phyloP scores from a whole-genome alignment of 2,329 filamentous ascomycete species.

The Atkinsonella texensis region DNA sequence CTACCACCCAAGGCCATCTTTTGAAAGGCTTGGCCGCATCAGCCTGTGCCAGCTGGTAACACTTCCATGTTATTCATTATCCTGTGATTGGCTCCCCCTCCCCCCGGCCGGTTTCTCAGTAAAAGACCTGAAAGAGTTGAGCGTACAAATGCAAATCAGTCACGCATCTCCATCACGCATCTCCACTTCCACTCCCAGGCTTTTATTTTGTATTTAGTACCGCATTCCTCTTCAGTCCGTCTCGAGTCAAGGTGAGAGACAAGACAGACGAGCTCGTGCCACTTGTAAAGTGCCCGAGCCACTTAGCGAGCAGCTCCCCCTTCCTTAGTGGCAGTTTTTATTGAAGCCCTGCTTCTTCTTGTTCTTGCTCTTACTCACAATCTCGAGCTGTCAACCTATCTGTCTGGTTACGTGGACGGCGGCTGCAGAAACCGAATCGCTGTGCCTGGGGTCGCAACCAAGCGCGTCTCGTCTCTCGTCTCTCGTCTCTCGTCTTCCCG shows the following conservation, averaged over 20 bases:
- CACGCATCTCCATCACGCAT: background rate
- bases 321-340: background rate
- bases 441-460: background rate
- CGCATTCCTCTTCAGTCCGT: background rate
- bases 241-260: background rate
- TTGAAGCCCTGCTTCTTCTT: background rate
- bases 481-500: too few relatives aligned
- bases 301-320: background rate
- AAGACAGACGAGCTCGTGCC: background rate
- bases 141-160: too few relatives aligned
- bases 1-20: background rate
- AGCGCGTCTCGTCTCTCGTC: background rate
- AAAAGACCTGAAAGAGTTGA: too few relatives aligned
- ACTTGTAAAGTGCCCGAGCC: slow-evolving; percentile 3
- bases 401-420: background rate
- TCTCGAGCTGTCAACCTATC: background rate
- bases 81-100: background rate
- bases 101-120: too few relatives aligned
- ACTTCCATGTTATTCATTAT: too few relatives aligned
- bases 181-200: background rate
- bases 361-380: background rate
- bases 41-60: background rate
- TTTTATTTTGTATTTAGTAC: background rate
- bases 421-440: background rate
- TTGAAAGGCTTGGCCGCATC: too few relatives aligned